Base-by-base conservation (phyloP, 2,329 filamentous ascomycete species). In the Penicillium sumatraense region DNA sequence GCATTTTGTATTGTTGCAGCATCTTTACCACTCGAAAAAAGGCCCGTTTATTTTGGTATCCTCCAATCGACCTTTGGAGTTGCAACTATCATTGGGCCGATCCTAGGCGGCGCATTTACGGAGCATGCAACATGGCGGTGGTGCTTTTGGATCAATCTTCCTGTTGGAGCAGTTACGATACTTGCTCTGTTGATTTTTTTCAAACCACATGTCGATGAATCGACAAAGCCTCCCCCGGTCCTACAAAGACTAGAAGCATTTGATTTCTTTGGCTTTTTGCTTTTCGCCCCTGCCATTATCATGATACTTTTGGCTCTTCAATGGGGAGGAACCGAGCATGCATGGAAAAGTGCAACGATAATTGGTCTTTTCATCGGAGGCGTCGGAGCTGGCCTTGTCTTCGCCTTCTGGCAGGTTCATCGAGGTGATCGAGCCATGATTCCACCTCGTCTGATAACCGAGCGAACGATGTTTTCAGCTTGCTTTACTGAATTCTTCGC, bases 51-150 rank as follows among this genome's bases (percentile, higher is more conserved):
- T 20, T 68, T 71, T 20, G 70, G 68, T 0, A 66, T 85, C 36
- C 76, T 85, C 36, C 81, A 80, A 10, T 80, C 76, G 46, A 82
- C 83, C 74, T 86, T 80, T 70, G 84, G 83, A 14, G 77, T 86
- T 47, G 82, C 82, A 0, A 72, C 70, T 5, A 72, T 77, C 41
- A 66, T 73, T 24, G 73, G 73, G 14, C 75, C 75, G 2, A 60
- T 77, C n/a, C 61, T 80, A 35, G 77, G 77, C 24, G 78, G 77
- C 20, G 75, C 68, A 4, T 78, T 78, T 50, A 79, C 75, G 14
- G 74, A 77, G 63, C 52, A 71, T 58, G 50, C 76, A 10, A 64
- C 70, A 13, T 74, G 71, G 71, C 55, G 70, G 7, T 73, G 69
- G 69, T 73, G 70, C n/a, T 82, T 64, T 71, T 82, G 73, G 45